Percentiles rank a stretch among this genome's conserved stretches.
Conservation (phyloP, 169 alveolate species). For the Plasmodium fragile region DNA sequence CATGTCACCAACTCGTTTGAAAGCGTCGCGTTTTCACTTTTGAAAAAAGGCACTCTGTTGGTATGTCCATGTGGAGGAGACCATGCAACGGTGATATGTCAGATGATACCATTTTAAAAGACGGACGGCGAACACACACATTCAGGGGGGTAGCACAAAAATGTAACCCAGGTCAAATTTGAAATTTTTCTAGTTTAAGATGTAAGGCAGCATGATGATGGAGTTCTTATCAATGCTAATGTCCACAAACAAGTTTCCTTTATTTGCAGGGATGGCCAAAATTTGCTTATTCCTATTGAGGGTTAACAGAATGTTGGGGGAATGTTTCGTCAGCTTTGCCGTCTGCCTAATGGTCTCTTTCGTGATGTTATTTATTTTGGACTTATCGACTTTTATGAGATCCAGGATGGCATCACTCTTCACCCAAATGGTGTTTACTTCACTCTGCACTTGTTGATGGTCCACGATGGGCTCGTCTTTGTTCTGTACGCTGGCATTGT, state of each 20-base stretch:
- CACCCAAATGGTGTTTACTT: slow-evolving; percentile 61
- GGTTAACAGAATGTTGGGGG: slow-evolving; percentile 70
- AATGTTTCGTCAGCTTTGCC: slow-evolving; percentile 30
- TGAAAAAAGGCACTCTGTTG: background rate
- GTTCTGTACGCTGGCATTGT: background rate
- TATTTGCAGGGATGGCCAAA: slow-evolving; percentile 58
- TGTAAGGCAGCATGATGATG: slow-evolving; percentile 72
- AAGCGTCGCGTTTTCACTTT: background rate
- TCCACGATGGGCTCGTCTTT: background rate
- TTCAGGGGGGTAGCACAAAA: background rate
- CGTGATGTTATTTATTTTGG: slow-evolving; percentile 56
- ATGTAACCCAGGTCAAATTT: background rate
- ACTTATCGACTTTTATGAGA: slow-evolving; percentile 74
- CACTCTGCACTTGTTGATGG: background rate
- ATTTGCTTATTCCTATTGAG: slow-evolving; percentile 73
- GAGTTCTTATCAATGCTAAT: slow-evolving; percentile 73
- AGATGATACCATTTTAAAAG: background rate
- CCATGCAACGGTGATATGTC: background rate
- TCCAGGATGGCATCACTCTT: slow-evolving; percentile 70
- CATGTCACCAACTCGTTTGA: background rate
- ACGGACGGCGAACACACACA: background rate
- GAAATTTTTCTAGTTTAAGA: slow-evolving; percentile 3
- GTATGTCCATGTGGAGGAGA: background rate
- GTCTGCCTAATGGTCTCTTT: slow-evolving; percentile 73
- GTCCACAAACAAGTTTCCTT: slow-evolving; percentile 73